These are phyloP conservation scores for Aspergillus fijiensis DNA, from an alignment of 2,329 filamentous ascomycete genomes.

Conservation along the genomic window DNA sequence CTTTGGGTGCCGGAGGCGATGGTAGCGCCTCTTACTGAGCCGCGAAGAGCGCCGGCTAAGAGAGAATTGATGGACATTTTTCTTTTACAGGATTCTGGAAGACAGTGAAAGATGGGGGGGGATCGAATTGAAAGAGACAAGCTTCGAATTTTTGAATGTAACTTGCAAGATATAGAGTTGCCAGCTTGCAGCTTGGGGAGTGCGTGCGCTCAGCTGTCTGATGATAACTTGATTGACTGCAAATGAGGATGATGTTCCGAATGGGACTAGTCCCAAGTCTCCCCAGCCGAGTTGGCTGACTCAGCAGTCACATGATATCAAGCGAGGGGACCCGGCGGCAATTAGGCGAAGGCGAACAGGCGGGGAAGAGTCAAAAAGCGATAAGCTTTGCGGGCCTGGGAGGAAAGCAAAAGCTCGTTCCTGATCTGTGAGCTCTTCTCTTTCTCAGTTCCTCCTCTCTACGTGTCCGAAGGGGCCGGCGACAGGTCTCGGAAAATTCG, in stretches of 20 bases:
- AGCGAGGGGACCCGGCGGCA: slow-evolving; percentile 5
- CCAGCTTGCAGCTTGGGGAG: too few species aligned
- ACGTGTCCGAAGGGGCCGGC: background rate
- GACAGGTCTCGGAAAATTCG: background rate
- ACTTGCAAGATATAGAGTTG: too few species aligned
- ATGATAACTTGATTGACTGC: too few species aligned
- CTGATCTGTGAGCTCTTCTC: background rate
- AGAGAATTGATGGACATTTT: background rate
- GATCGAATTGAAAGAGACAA: too few species aligned
- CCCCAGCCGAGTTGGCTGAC: slow-evolving; percentile 4
- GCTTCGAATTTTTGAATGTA: too few species aligned
- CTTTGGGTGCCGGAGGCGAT: slow-evolving; percentile 2
- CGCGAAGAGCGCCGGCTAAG: background rate
- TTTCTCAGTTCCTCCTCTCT: background rate
- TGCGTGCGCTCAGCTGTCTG: too few species aligned
- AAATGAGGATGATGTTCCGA: background rate
- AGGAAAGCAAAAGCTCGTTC: slow-evolving; percentile 1
- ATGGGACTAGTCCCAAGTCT: background rate
- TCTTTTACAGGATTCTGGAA: background rate
- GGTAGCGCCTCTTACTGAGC: background rate
- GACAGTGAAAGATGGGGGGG: background rate
- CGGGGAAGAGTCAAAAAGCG: slow-evolving; percentile 32
- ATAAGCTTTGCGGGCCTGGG: slow-evolving; percentile 32
- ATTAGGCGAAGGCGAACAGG: slow-evolving; percentile 20
- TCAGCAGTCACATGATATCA: slow-evolving; percentile 27